Conservation (phyloP, 768 basidiomycete species). For the Cantharellus anzutake region DNA sequence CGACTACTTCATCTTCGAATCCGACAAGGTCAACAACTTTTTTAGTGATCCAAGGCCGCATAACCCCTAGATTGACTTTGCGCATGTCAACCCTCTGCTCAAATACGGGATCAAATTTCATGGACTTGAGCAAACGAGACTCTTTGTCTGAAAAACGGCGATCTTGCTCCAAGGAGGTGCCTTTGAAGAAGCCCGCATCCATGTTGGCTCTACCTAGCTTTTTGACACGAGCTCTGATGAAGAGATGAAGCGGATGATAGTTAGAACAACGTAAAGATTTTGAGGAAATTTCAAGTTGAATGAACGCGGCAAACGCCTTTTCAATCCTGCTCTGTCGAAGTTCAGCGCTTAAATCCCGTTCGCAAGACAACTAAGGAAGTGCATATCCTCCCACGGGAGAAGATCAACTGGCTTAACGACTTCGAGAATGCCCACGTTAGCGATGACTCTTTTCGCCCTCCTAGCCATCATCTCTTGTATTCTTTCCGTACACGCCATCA, state of each 20-base stretch:
- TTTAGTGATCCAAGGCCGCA: conserved; percentile 90
- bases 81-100: conserved; percentile 91
- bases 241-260: not conserved
- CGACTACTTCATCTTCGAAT: conserved; percentile 91
- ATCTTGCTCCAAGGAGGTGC: conserved; percentile 74
- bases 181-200: conserved; percentile 9
- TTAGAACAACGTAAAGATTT: not conserved
- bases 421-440: too few species aligned
- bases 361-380: too few species aligned
- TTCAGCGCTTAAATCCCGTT: too few species aligned
- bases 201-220: not conserved
- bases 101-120: conserved; percentile 83
- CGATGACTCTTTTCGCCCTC: too few species aligned
- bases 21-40: conserved; percentile 80
- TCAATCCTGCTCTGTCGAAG: too few species aligned
- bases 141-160: conserved; percentile 92
- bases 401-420: too few species aligned
- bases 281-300: not conserved
- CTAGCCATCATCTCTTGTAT: too few species aligned
- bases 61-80: conserved; percentile 83
- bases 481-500: conserved; percentile 37
- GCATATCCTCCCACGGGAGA: too few species aligned
- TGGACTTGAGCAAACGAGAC: conserved; percentile 63
- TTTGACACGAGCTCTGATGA: too few species aligned
- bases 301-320: too few species aligned